Base-by-base conservation (phyloP, 805 yeast species). In the Candida lessepsii region DNA sequence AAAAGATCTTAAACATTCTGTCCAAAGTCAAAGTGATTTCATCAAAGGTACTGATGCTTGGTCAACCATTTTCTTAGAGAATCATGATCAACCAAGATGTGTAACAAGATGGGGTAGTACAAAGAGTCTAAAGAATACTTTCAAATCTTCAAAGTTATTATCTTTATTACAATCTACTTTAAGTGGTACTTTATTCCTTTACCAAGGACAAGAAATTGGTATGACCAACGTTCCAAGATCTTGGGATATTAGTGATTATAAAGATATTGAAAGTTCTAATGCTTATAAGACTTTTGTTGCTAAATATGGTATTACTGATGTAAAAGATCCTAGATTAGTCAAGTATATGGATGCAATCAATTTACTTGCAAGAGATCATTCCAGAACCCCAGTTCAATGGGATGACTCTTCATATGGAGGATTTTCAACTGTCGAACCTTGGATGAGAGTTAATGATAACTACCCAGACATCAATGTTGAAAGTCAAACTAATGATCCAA, bases 201-300 rank as follows among this genome's bases (percentile, higher is more conserved):
- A 76, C 57, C 82, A 78, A 57, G 83, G 83, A 37, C 83, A 78
- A 54, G 83, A 78, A 50, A 60, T 78, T 45, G 83, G 79, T 24
- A 73, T 71, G 74, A 67, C 68, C 39, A 78, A 78, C 52, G 56
- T 75, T 21, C 66, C 75, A 16, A 51, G 58, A 38, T 51, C 53
- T 29, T 76, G 80, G 79, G 61, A 65, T 15, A 58, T 76, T 39
- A 62, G 60, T 14, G 77, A 76, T 50, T 78, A 76, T 57, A 56
- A 63, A 46, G 83, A 78, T 51, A 68, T 78, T 44, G 70, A 71
- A 46, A 61, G 75, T 31, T 55, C 65, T 47, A 71, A 70, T 53
- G 65, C 68, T 52, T 69, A 63, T 57, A 55, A 59, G 24, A 57
- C 56, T 23, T 43, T 41, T 28, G 20, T 41, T 21, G 67, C 60